phyloP scores from a whole-genome alignment of 2,329 filamentous ascomycete species.

The Xylariaceae sp. region DNA sequence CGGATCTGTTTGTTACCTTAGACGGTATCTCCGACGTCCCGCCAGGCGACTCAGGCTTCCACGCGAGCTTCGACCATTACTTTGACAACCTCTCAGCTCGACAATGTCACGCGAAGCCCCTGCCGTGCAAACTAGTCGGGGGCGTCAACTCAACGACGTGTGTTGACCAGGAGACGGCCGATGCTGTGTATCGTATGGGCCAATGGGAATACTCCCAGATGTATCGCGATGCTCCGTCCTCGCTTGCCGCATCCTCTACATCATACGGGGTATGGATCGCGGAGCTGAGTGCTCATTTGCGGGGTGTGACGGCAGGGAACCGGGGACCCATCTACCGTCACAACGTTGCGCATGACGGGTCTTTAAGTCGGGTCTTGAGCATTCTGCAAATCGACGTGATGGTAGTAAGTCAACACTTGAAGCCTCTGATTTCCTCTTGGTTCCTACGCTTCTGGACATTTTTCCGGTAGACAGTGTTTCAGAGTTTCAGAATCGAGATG shows the following conservation, averaged over 20 bases:
- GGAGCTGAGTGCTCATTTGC: constrained; percentile 69
- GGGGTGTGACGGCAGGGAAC: constrained; percentile 48
- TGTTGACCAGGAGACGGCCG: constrained; percentile 62
- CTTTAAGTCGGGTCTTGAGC: constrained; percentile 66
- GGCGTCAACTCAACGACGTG: constrained; percentile 56
- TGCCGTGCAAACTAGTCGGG: constrained; percentile 65
- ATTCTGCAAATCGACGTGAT: constrained; percentile 74
- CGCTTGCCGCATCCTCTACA: constrained; percentile 62
- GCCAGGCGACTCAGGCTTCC: constrained; percentile 61
- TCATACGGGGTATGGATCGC: constrained; percentile 75
- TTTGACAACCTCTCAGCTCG: constrained; percentile 81
- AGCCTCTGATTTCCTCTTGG: background rate
- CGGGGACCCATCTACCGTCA: constrained; percentile 62
- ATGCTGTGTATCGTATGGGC: constrained; percentile 74
- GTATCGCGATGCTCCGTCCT: constrained; percentile 67
- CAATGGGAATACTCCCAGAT: constrained; percentile 81
- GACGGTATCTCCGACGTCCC: constrained; percentile 71
- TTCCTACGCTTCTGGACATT: background rate
- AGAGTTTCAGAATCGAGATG: background rate
- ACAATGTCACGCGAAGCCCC: constrained; percentile 72
- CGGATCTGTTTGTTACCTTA: constrained; percentile 58
- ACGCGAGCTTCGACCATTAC: constrained; percentile 77
- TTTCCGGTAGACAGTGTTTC: background rate
- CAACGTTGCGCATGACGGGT: constrained; percentile 81
- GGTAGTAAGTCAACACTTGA: constrained; percentile 47